phyloP scores from a whole-genome alignment of 768 basidiomycete species.

The Termitomyces sp. region DNA sequence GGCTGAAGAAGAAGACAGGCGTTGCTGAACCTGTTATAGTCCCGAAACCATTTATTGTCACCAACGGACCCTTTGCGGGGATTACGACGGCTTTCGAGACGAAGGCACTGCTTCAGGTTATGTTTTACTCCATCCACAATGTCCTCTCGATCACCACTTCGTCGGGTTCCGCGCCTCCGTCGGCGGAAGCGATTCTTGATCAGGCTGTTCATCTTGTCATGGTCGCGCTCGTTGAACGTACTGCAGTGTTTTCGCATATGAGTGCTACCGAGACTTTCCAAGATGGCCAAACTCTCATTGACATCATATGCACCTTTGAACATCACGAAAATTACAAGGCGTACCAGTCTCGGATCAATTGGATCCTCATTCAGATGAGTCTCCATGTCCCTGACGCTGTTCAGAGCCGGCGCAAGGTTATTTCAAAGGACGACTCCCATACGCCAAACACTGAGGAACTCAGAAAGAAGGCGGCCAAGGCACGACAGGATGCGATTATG shows the following conservation, averaged over 20 bases:
- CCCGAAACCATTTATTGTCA: constrained; percentile 68
- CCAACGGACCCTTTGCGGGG: constrained; percentile 64
- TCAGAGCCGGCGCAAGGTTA: constrained; percentile 42
- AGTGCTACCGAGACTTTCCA: constrained; percentile 56
- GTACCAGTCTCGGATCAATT: constrained; percentile 68
- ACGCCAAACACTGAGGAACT: constrained; percentile 59
- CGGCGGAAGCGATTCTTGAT: constrained; percentile 88
- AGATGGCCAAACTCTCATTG: constrained; percentile 60
- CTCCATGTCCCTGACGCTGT: constrained; percentile 59
- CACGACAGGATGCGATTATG: constrained; percentile 92
- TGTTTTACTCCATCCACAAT: constrained; percentile 82
- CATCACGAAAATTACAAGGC: constrained; percentile 72
- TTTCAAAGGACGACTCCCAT: constrained; percentile 31
- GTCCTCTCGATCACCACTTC: constrained; percentile 65
- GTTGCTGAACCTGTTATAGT: constrained; percentile 69
- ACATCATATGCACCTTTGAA: constrained; percentile 76
- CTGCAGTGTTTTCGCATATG: constrained; percentile 57
- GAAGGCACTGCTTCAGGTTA: constrained; percentile 71
- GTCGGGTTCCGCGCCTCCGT: constrained; percentile 61
- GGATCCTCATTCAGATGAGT: constrained; percentile 69
- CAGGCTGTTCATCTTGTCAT: constrained; percentile 84
- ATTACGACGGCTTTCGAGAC: constrained; percentile 67
- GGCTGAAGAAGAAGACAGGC: constrained; percentile 65
- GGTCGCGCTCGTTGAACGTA: constrained; percentile 77
- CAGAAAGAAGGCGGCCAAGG: constrained; percentile 84